Evolutionary conservation across 345 rosid genomes (phyloP).

Genomic region (Aquilaria sinensis): DNA sequence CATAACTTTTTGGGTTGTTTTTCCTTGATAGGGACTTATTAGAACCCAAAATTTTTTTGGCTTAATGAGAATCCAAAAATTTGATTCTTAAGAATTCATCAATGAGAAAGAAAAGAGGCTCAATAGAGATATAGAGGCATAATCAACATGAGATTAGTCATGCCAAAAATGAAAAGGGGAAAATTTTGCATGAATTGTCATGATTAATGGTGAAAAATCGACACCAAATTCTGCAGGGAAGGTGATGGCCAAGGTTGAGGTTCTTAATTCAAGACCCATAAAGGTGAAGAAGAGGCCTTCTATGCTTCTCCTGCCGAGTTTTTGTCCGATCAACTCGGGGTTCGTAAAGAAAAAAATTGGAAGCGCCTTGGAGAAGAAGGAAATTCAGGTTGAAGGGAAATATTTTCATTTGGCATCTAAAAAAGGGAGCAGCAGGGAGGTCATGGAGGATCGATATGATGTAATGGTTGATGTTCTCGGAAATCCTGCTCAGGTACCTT

Average conservation of each 20-base stretch:
- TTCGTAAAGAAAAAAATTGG: background rate
- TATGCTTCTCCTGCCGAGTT: conserved; percentile 31
- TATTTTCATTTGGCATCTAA: conserved; percentile 32
- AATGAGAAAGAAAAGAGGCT: background rate
- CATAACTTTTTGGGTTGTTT: too few relatives aligned
- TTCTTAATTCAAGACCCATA: background rate
- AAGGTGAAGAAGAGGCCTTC: conserved; percentile 37
- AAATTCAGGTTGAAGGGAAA: conserved; percentile 31
- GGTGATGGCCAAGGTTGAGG: background rate
- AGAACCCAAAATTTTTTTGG: background rate
- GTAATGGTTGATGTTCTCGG: conserved; percentile 31
- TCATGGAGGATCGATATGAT: conserved; percentile 43
- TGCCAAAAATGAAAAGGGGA: too few relatives aligned
- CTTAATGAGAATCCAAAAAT: background rate
- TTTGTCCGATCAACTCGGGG: conserved; percentile 10
- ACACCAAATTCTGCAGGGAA: background rate
- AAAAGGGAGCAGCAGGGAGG: conserved; percentile 43
- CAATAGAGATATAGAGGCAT: background rate
- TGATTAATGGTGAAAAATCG: background rate
- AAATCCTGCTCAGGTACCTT: conserved; percentile 37
- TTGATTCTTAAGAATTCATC: background rate
- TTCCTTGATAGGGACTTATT: background rate
- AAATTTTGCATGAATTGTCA: background rate
- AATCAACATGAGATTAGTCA: background rate
- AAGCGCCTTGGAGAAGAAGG: conserved; percentile 14